Evolutionary conservation across 305 asterid genomes (phyloP).

Genomic region (Salvia sclarea): DNA sequence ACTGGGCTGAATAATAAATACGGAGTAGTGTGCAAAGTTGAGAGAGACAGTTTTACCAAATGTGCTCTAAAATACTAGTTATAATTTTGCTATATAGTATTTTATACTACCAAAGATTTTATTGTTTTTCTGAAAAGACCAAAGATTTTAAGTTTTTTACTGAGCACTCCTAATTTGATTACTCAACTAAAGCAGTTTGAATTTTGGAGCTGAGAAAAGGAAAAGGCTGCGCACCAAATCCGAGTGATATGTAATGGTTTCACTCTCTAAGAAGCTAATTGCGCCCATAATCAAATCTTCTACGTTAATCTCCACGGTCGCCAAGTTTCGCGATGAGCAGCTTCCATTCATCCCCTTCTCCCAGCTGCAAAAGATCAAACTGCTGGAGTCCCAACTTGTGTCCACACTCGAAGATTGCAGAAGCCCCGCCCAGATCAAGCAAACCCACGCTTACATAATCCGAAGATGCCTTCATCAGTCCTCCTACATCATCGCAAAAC

Average conservation of each 20-base stretch:
- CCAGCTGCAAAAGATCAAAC: constrained; percentile 54
- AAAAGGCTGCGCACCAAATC: not conserved
- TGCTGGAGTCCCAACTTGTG: constrained; percentile 53
- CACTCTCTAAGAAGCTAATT: constrained; percentile 37
- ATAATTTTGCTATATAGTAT: not conserved
- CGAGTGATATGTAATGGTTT: constrained; percentile 34
- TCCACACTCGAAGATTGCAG: constrained; percentile 58
- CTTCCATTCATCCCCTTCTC: constrained; percentile 62
- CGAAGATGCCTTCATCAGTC: constrained; percentile 71
- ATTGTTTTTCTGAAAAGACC: too few relatives aligned
- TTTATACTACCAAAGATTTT: not conserved
- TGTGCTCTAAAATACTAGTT: too few relatives aligned
- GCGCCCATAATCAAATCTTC: constrained; percentile 35
- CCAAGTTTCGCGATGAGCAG: constrained; percentile 25
- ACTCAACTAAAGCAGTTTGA: not conserved
- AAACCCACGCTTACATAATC: constrained; percentile 61
- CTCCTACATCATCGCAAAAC: constrained; percentile 60
- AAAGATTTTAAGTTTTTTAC: too few relatives aligned
- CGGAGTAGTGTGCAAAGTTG: too few relatives aligned
- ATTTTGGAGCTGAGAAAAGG: constrained; percentile 1
- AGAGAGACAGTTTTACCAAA: too few relatives aligned
- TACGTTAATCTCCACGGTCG: constrained; percentile 22
- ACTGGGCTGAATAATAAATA: too few relatives aligned
- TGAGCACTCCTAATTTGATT: too few relatives aligned
- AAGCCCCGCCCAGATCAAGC: constrained; percentile 57